Conservation (phyloP, 371 early-diverging fungal species). For the Parasitella parasitica region DNA sequence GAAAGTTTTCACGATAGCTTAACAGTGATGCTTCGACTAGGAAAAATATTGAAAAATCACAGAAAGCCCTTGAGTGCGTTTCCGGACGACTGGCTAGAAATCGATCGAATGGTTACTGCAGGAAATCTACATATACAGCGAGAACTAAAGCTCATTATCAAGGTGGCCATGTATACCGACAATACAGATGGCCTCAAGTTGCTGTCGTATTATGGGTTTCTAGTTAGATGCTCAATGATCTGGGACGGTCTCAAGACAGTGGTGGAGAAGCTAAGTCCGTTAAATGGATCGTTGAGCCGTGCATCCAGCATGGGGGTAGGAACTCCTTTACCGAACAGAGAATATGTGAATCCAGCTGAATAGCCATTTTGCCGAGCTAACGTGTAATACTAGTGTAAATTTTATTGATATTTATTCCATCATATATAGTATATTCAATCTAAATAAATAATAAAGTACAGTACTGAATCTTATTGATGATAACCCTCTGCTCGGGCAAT, state of each 20-base stretch:
- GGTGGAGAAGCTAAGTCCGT: conserved; percentile 25
- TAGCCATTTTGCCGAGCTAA: not conserved
- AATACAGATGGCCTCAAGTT: conserved; percentile 18
- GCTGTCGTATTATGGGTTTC: conserved; percentile 24
- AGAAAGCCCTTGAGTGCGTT: conserved; percentile 17
- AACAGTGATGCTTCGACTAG: conserved; percentile 18
- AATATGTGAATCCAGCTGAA: conserved; percentile 8
- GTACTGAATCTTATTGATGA: too few relatives aligned
- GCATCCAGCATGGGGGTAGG: conserved; percentile 12
- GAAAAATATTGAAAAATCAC: conserved; percentile 12
- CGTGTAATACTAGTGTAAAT: not conserved
- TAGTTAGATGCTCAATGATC: conserved; percentile 27
- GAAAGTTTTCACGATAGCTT: conserved; percentile 22
- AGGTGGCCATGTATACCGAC: conserved; percentile 6
- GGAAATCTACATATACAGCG: conserved; percentile 16
- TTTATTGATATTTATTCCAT: not conserved
- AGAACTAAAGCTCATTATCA: conserved; percentile 11
- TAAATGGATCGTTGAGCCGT: conserved; percentile 20
- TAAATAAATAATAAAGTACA: not conserved
- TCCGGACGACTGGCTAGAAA: conserved; percentile 22
- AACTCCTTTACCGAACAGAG: conserved; percentile 17
- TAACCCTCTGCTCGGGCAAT: too few relatives aligned
- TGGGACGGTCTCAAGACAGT: conserved; percentile 28
- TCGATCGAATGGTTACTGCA: conserved; percentile 17
- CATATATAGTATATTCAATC: not conserved